Evolutionary conservation across 1,284 basidiomycete genomes (phyloP).

Genomic region (Fomitopsis pinicola): DNA sequence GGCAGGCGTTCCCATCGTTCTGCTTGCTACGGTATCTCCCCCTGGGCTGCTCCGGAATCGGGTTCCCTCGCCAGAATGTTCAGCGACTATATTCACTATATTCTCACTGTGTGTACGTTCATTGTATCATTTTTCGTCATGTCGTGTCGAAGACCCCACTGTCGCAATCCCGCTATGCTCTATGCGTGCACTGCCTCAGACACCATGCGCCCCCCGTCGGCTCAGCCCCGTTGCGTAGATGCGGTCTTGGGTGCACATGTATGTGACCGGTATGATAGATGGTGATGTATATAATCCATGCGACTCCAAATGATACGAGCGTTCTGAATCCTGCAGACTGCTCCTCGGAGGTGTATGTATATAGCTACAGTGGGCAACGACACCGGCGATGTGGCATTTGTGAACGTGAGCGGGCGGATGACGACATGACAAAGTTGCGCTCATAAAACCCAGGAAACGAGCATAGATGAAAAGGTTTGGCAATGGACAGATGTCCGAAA

Average conservation of each 20-base stretch:
- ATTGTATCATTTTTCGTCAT: neutral
- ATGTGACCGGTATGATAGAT: constrained; percentile 2
- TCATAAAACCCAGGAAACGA: neutral
- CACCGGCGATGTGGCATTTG: neutral
- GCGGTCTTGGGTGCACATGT: neutral
- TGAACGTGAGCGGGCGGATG: neutral
- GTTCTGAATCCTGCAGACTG: neutral
- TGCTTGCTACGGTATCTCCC: neutral
- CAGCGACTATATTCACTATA: neutral
- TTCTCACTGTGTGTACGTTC: neutral
- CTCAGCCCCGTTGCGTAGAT: neutral
- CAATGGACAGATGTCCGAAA: neutral
- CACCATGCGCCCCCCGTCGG: neutral
- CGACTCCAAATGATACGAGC: neutral
- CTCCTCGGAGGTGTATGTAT: neutral
- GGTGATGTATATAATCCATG: constrained; percentile 7
- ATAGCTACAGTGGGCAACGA: neutral
- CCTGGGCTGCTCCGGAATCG: neutral
- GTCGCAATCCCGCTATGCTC: neutral
- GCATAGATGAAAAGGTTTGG: neutral
- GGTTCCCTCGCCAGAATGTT: neutral
- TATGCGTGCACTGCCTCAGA: neutral
- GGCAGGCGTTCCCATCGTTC: neutral
- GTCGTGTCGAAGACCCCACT: neutral
- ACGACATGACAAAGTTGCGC: neutral